phyloP scores from a whole-genome alignment of 768 basidiomycete species.

The Mycena alexandri region DNA sequence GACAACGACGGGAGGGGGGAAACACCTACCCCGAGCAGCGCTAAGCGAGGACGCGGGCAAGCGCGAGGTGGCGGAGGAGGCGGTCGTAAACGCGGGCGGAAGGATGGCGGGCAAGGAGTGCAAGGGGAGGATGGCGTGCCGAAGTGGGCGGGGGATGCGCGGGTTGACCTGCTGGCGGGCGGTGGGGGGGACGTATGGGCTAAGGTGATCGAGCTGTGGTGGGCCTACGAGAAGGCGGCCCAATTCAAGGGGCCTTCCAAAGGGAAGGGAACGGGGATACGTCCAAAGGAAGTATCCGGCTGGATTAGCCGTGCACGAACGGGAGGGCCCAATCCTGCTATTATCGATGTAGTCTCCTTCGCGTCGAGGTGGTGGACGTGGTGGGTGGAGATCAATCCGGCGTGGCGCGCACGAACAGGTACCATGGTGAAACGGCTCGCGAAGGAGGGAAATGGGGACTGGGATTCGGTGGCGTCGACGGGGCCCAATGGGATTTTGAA shows the following conservation, averaged over 20 bases:
- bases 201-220: background rate
- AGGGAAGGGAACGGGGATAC: background rate
- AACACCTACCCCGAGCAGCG: background rate
- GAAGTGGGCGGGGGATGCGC: background rate
- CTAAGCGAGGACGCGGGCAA: background rate
- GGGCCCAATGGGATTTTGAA: background rate
- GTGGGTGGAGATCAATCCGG: constrained; percentile 1
- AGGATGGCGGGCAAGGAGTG: background rate
- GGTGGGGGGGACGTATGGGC: background rate
- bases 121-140: no score
- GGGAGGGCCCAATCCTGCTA: background rate
- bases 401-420: background rate
- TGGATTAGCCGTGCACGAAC: background rate
- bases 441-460: background rate
- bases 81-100: background rate
- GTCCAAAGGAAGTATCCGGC: background rate
- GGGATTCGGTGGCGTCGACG: background rate
- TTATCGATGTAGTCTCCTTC: background rate
- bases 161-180: background rate
- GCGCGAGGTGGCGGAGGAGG: background rate
- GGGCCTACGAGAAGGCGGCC: background rate
- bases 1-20: background rate
- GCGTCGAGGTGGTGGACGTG: no score
- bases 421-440: background rate
- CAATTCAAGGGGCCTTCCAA: background rate